These are phyloP conservation scores for Rhodotorula sp. DNA, from an alignment of 1,284 basidiomycete genomes.

Conservation along the genomic window DNA sequence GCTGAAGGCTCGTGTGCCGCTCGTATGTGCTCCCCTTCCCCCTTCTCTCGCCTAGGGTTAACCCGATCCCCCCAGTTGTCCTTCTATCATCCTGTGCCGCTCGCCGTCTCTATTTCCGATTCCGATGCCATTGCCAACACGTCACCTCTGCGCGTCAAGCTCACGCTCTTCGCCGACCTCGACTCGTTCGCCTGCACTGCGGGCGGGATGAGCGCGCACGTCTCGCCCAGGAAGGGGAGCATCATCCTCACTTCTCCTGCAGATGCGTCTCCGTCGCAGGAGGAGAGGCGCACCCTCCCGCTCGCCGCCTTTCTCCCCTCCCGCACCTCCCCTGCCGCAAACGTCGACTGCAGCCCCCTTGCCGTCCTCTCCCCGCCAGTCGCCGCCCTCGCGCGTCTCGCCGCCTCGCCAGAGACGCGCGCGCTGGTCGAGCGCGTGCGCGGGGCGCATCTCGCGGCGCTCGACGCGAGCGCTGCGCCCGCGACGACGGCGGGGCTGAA, in stretches of 20 bases:
- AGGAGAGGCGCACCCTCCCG: not conserved
- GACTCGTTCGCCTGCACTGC: not conserved
- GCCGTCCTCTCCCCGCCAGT: not conserved
- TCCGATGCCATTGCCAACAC: not conserved
- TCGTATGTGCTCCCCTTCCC: not conserved
- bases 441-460: not conserved
- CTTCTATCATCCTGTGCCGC: not conserved
- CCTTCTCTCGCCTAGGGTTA: not conserved
- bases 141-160: not conserved
- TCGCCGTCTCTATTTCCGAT: not conserved
- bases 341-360: not conserved
- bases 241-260: not conserved
- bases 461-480: not conserved
- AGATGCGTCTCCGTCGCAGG: not conserved
- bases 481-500: too few species aligned
- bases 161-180: slow-evolving; percentile 1
- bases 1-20: not conserved
- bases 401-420: not conserved
- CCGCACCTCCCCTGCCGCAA: too few species aligned
- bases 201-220: not conserved
- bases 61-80: not conserved
- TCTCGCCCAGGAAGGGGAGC: not conserved
- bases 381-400: not conserved
- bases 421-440: not conserved
- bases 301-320: not conserved